Base-by-base conservation (phyloP, 495 filamentous ascomycete species). In the Penicillium argentinense region DNA sequence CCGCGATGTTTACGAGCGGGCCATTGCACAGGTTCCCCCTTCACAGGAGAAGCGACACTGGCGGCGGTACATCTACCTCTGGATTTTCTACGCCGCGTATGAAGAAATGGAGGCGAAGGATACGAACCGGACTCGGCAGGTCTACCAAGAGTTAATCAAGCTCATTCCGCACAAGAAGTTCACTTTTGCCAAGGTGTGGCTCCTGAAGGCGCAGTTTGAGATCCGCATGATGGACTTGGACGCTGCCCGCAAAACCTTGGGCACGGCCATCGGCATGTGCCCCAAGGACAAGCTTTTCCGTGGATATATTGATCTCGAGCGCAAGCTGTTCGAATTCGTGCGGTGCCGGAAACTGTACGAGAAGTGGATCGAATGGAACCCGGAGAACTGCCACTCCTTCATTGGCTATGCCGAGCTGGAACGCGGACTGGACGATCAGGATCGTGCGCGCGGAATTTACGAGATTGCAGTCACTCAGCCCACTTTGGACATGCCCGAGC, bases 41-140 rank as follows among this genome's bases (percentile, higher is more conserved):
- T 95, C 89, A 3, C 88, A 95, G 54, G 93, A 97, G 69, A 98
- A 98, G 73, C 81, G 93, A 27, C 91, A 97, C 67, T 98, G 93
- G 93, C 78, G 93, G 46, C 75, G 93, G 18, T 98, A 98, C 63
- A 95, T 98, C 49, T 98, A 96, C 65, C 79, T 98, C 3, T 98
- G 92, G 87, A 81, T 97, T 34, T 96, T 97, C 72, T 98, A 98
- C 67, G 93, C 95, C 1, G 67, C 96, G 13, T 97, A 85, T 82
- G 92, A 97, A 64, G 93, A 97, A 59, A 82, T 85, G 75, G 85
- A 90, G 44, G 80, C 80, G 18, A 85, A 86, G 53, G 91, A 97
- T 56, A 62, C 82, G 26, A 79, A 85, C 16, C 84, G 95, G 26
- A 90, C 92, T 6, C 80, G 88, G 22, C 87, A 96, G 57, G 89